A percentile compares a stretch with the other conserved stretches of the same genome.
phyloP scores from a whole-genome alignment of 495 filamentous ascomycete species.

The Hypoxylon fuscum region DNA sequence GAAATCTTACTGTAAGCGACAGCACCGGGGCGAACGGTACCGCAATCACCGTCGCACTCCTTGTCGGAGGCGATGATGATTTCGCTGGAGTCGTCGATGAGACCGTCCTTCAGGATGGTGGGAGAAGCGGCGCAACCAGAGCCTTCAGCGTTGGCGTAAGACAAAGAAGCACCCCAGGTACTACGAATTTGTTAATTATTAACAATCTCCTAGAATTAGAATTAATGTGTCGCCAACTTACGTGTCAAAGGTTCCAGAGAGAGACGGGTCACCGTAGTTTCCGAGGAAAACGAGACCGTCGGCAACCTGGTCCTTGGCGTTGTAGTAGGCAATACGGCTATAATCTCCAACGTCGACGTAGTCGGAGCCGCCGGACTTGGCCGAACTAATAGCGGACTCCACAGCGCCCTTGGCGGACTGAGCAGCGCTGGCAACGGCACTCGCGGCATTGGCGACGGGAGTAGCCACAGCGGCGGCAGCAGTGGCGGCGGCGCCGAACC shows the following conservation, averaged over 20 bases:
- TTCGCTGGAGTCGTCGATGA: conserved; percentile 66
- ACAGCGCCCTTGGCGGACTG: background rate
- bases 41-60: conserved; percentile 65
- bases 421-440: background rate
- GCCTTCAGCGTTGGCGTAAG: conserved; percentile 64
- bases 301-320: conserved; percentile 54
- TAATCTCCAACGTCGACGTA: conserved; percentile 38
- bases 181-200: conserved; percentile 36
- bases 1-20: conserved; percentile 67
- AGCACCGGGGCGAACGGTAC: conserved; percentile 63
- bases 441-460: conserved; percentile 12
- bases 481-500: conserved; percentile 47
- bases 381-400: conserved; percentile 1
- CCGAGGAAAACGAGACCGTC: conserved; percentile 73
- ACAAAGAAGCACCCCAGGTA: conserved; percentile 69
- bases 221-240: conserved; percentile 43
- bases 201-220: background rate
- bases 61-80: conserved; percentile 67
- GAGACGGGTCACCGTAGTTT: conserved; percentile 63
- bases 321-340: conserved; percentile 64
- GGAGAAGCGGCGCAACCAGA: conserved; percentile 58
- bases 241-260: conserved; percentile 67
- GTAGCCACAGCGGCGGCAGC: background rate
- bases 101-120: conserved; percentile 58
- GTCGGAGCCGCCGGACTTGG: conserved; percentile 23